These are phyloP conservation scores for Saccharomycopsis capsularis DNA, from an alignment of 805 yeast species.

Conservation along the genomic window DNA sequence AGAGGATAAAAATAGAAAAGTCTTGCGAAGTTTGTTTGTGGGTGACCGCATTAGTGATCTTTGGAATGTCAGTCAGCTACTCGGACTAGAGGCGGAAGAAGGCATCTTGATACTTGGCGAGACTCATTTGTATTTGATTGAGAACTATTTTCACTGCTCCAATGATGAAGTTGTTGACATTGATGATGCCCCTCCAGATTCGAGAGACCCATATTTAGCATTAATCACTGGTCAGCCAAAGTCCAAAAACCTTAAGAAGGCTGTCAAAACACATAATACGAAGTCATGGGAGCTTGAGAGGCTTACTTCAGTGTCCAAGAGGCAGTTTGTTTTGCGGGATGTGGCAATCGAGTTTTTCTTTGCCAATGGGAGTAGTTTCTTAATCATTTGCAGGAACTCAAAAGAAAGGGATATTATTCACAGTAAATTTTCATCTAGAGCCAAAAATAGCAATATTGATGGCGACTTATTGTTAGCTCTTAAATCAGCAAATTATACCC, in stretches of 20 bases:
- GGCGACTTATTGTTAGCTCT: conserved; percentile 48
- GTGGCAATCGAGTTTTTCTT: conserved; percentile 76
- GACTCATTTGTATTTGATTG: conserved; percentile 58
- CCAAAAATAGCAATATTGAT: conserved; percentile 46
- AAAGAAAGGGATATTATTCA: conserved; percentile 52
- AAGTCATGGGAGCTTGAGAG: conserved; percentile 55
- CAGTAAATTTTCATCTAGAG: conserved; percentile 40
- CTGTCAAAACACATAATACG: conserved; percentile 36
- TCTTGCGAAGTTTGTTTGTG: conserved; percentile 57
- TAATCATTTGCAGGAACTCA: conserved; percentile 56
- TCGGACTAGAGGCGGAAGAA: conserved; percentile 72
- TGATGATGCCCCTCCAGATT: conserved; percentile 52
- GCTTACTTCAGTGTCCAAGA: conserved; percentile 58
- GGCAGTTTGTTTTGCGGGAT: conserved; percentile 72
- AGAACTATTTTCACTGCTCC: conserved; percentile 54
- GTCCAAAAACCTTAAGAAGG: conserved; percentile 23
- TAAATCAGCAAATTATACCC: conserved; percentile 30
- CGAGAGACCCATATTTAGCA: conserved; percentile 63
- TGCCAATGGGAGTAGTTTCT: conserved; percentile 60
- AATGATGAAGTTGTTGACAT: conserved; percentile 53
- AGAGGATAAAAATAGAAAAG: conserved; percentile 70
- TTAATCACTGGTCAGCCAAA: conserved; percentile 47
- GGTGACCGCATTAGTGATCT: conserved; percentile 67
- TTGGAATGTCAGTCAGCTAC: conserved; percentile 68
- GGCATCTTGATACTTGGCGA: conserved; percentile 68